Conservation (phyloP, 2,329 filamentous ascomycete species). For the Sporothrix protearum region DNA sequence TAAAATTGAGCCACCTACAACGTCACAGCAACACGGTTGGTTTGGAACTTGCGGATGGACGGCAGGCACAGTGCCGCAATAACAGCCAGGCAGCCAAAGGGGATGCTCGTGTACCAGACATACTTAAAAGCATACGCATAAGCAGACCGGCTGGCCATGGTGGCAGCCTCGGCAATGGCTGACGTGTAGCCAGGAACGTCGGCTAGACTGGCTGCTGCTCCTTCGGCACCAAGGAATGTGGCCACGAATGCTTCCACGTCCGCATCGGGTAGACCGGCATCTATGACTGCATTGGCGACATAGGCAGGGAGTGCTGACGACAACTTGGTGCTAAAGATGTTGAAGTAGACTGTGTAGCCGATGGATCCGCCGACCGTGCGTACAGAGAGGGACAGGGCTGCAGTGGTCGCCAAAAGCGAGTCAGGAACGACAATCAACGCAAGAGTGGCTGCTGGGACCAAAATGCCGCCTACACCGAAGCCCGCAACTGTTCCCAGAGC, state of each 20-base stretch:
- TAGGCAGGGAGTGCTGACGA: neutral
- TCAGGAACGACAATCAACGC: neutral
- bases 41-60: neutral
- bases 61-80: neutral
- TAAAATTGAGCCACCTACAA: neutral
- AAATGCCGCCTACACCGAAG: neutral
- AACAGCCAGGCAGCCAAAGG: neutral
- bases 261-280: neutral
- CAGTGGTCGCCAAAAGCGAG: neutral
- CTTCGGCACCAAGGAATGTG: neutral
- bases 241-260: neutral
- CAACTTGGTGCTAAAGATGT: neutral
- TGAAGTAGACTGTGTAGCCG: neutral
- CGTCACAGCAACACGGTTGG: neutral
- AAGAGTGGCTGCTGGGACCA: neutral
- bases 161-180: neutral
- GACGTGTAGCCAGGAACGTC: neutral
- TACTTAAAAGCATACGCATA: neutral
- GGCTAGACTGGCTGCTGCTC: neutral
- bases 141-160: neutral
- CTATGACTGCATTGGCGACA: neutral
- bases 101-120: constrained; percentile 1
- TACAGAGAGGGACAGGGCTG: neutral
- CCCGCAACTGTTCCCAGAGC: neutral
- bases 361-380: neutral